Percentiles rank a stretch among this genome's conserved stretches.
These are phyloP conservation scores for Adansonia grandidieri DNA, from an alignment of 441 rosid genomes.

Conservation along the genomic window DNA sequence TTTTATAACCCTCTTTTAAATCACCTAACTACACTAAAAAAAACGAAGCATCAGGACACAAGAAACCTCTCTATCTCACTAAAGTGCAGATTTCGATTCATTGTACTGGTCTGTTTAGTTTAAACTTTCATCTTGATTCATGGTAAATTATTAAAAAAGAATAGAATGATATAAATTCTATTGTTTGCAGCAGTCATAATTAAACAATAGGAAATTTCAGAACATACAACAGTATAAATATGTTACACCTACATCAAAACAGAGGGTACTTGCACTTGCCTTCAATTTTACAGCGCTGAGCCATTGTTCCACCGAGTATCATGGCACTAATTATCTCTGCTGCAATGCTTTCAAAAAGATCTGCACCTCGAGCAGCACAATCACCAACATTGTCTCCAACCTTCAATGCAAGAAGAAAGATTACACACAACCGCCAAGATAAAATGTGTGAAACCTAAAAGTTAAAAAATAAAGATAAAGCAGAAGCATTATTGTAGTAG, in stretches of 20 bases:
- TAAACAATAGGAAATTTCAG: neutral
- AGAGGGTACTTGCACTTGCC: constrained; percentile 48
- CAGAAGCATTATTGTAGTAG: neutral
- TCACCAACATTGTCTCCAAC: constrained; percentile 99
- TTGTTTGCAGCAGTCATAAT: neutral
- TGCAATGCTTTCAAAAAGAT: constrained; percentile 99
- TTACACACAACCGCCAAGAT: constrained; percentile 19
- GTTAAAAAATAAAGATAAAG: neutral
- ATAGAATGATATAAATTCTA: neutral
- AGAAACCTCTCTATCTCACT: neutral
- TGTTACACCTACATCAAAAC: neutral
- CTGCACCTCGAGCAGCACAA: constrained; percentile 99
- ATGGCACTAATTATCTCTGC: constrained; percentile 99
- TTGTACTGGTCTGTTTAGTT: neutral
- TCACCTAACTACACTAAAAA: neutral
- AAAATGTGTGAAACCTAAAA: neutral
- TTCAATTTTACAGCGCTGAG: constrained; percentile 87
- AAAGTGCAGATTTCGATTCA: neutral
- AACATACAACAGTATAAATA: neutral
- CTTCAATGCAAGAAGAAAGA: constrained; percentile 43
- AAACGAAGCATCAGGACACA: neutral
- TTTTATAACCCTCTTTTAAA: neutral
- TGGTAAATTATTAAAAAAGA: neutral
- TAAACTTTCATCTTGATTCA: neutral
- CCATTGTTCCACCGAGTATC: constrained; percentile 99